These are phyloP conservation scores for Borovskyia barvae DNA, from an alignment of 208 protist species.

Conservation along the genomic window DNA sequence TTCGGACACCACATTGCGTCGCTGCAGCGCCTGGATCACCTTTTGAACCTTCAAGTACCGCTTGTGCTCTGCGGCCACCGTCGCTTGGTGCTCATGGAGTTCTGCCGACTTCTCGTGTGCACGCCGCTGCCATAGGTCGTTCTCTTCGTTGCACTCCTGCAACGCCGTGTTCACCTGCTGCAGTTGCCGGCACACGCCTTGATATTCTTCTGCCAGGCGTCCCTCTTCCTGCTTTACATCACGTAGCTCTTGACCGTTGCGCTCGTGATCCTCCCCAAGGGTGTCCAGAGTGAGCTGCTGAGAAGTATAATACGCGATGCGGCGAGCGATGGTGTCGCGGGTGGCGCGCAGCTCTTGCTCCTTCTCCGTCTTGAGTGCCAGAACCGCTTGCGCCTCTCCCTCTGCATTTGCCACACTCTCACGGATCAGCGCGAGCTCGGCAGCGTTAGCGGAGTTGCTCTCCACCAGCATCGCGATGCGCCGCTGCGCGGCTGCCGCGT, in stretches of 20 bases:
- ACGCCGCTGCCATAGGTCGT: constrained; percentile 64
- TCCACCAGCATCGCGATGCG: constrained; percentile 49
- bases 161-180: constrained; percentile 81
- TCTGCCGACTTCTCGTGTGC: constrained; percentile 56
- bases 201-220: constrained; percentile 76
- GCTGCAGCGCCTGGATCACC: constrained; percentile 64
- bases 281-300: constrained; percentile 53
- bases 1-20: constrained; percentile 63
- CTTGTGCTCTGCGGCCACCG: constrained; percentile 38
- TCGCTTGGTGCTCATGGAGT: constrained; percentile 62
- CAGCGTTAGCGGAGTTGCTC: constrained; percentile 44
- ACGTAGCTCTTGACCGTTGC: constrained; percentile 48
- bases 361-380: constrained; percentile 60
- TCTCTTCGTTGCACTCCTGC: constrained; percentile 89
- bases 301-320: constrained; percentile 27
- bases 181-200: constrained; percentile 69
- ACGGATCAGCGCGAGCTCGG: constrained; percentile 41
- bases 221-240: constrained; percentile 38
- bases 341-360: constrained; percentile 79
- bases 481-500: constrained; percentile 40
- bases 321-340: constrained; percentile 53
- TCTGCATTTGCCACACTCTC: constrained; percentile 47
- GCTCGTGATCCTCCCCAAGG: constrained; percentile 52
- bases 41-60: constrained; percentile 51
- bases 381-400: constrained; percentile 55